These are phyloP conservation scores for Otatea glauca DNA, from an alignment of 176 grass and related monocot species.

Conservation along the genomic window DNA sequence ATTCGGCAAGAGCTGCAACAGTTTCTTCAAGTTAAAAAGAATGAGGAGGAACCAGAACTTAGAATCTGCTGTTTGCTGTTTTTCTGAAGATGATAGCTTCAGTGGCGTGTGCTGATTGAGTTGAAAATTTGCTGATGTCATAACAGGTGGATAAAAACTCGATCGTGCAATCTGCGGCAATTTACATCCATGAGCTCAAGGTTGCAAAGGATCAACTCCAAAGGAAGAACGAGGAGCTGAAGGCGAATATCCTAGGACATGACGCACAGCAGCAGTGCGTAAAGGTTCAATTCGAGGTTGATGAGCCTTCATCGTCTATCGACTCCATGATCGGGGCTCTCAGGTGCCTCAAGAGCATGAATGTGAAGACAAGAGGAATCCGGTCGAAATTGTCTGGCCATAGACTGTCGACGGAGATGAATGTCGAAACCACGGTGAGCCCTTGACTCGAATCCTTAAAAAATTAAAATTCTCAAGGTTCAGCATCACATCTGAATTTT, in stretches of 20 bases:
- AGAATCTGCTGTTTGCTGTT: too few species aligned
- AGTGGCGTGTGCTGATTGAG: background rate
- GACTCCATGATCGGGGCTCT: constrained; percentile 84
- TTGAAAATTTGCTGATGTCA: background rate
- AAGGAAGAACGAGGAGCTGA: constrained; percentile 63
- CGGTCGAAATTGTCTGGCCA: constrained; percentile 44
- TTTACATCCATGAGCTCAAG: constrained; percentile 69
- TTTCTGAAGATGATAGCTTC: background rate
- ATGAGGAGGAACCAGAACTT: too few species aligned
- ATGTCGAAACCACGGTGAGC: constrained; percentile 75
- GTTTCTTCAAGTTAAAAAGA: too few species aligned
- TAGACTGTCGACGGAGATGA: constrained; percentile 58
- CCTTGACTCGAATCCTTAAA: background rate
- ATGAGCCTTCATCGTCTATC: constrained; percentile 58
- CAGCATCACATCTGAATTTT: background rate
- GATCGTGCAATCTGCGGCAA: constrained; percentile 70
- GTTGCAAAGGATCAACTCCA: constrained; percentile 55
- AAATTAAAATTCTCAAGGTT: background rate
- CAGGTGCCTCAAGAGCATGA: constrained; percentile 64
- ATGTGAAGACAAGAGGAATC: constrained; percentile 66
- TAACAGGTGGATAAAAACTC: constrained; percentile 80
- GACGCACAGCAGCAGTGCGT: constrained; percentile 49
- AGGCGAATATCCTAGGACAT: constrained; percentile 59
- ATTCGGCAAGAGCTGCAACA: too few species aligned
- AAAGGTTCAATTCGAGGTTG: constrained; percentile 68